phyloP scores from a whole-genome alignment of 108 stramenopile species.

The Fragilaria radians region DNA sequence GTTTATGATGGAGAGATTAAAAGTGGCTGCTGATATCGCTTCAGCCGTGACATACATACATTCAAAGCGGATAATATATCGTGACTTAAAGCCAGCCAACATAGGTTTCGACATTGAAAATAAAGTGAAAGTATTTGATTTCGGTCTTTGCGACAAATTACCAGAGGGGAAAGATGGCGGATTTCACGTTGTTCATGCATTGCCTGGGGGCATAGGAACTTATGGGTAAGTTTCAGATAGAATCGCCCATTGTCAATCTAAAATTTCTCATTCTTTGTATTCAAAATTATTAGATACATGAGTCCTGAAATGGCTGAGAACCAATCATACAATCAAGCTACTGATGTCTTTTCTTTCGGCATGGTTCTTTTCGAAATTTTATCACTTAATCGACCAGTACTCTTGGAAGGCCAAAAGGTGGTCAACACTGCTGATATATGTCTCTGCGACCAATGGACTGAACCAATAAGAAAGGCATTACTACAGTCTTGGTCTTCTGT shows the following conservation, averaged over 20 bases:
- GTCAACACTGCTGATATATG: no score
- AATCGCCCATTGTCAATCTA: no score
- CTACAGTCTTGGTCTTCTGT: no score
- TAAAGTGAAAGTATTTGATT: slow-evolving; percentile 57
- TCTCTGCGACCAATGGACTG: no score
- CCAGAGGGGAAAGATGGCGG: slow-evolving; percentile 29
- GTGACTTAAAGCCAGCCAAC: slow-evolving; percentile 44
- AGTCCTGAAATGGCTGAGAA: slow-evolving; percentile 37
- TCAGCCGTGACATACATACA: slow-evolving; percentile 66
- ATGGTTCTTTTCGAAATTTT: no score
- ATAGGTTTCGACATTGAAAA: slow-evolving; percentile 11
- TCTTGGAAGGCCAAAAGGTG: no score
- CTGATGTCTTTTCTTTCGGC: no score
- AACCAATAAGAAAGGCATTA: no score
- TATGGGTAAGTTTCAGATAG: no score
- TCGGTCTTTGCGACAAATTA: slow-evolving; percentile 56
- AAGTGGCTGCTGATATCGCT: slow-evolving; percentile 72
- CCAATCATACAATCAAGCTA: slow-evolving; percentile 28
- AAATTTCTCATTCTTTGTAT: no score
- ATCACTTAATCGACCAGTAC: no score
- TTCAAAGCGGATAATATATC: slow-evolving; percentile 55
- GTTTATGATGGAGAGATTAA: slow-evolving; percentile 46
- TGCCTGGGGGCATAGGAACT: no score
- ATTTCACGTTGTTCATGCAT: slow-evolving; percentile 23
- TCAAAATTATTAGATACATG: slow-evolving; percentile 60